Conservation (phyloP, 1,284 basidiomycete species). For the Sanguinoderma infundibulare region DNA sequence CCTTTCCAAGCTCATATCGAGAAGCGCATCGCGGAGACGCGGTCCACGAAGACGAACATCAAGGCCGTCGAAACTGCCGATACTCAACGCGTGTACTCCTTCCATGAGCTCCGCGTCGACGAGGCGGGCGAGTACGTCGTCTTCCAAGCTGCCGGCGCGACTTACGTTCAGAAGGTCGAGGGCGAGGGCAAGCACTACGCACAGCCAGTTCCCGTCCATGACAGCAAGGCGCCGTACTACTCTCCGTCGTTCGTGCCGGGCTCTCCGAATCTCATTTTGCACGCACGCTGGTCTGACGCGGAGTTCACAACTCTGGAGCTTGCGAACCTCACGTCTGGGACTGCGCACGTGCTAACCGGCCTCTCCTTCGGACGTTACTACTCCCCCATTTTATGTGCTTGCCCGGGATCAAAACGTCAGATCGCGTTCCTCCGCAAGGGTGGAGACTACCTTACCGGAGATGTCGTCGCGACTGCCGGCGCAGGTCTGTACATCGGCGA, state of each 20-base stretch:
- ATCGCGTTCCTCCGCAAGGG: slow-evolving; percentile 68
- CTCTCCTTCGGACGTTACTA: slow-evolving; percentile 69
- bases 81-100: slow-evolving; percentile 59
- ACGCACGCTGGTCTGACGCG: slow-evolving; percentile 69
- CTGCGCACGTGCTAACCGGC: slow-evolving; percentile 53
- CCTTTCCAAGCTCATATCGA: slow-evolving; percentile 65
- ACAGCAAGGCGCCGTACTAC: slow-evolving; percentile 59
- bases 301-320: slow-evolving; percentile 69
- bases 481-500: slow-evolving; percentile 68
- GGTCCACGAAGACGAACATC: slow-evolving; percentile 50
- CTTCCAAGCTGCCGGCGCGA: slow-evolving; percentile 59
- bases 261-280: slow-evolving; percentile 52
- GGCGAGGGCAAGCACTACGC: slow-evolving; percentile 29
- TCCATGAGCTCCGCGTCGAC: slow-evolving; percentile 63
- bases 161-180: slow-evolving; percentile 52
- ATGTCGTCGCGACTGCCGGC: slow-evolving; percentile 64
- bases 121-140: slow-evolving; percentile 52
- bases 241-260: slow-evolving; percentile 67
- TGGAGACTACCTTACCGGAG: slow-evolving; percentile 62
- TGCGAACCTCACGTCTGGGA: slow-evolving; percentile 51
- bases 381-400: slow-evolving; percentile 56
- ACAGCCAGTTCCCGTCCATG: slow-evolving; percentile 50
- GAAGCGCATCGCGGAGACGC: slow-evolving; percentile 65
- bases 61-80: slow-evolving; percentile 55
- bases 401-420: slow-evolving; percentile 44